Conservation (phyloP, 202 grass and related monocot species). For the Dendrocalamus latiflorus region DNA sequence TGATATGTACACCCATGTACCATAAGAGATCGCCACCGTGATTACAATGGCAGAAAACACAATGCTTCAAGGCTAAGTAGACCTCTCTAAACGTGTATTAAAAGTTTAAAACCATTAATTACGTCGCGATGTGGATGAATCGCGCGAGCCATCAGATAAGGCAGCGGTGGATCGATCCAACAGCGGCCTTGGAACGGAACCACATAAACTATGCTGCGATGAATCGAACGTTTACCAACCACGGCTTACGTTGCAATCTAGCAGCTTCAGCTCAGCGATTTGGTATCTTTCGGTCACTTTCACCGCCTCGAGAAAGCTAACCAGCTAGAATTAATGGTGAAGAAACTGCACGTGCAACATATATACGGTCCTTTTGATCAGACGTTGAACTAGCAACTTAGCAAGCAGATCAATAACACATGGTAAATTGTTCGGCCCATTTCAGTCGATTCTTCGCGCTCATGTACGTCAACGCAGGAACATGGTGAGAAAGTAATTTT, state of each 20-base stretch:
- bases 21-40: background rate
- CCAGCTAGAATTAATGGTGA: background rate
- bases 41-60: background rate
- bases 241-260: slow-evolving; percentile 12
- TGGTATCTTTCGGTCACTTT: background rate
- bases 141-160: background rate
- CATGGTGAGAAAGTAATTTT: background rate
- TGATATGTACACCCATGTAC: background rate
- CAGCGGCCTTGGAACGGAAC: background rate
- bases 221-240: slow-evolving; percentile 31
- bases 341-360: background rate
- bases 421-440: background rate
- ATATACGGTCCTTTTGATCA: background rate
- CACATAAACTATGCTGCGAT: background rate
- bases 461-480: background rate
- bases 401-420: background rate
- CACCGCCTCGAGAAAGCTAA: background rate
- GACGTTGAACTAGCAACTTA: background rate
- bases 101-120: background rate
- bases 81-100: background rate
- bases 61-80: background rate
- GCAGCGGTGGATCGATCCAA: background rate
- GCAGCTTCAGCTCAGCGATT: background rate
- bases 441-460: background rate
- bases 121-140: too few relatives aligned